Percentiles rank a stretch among this genome's conserved stretches.
Evolutionary conservation across 108 stramenopile species (phyloP).

Genomic region (Nitzschia putrida): DNA sequence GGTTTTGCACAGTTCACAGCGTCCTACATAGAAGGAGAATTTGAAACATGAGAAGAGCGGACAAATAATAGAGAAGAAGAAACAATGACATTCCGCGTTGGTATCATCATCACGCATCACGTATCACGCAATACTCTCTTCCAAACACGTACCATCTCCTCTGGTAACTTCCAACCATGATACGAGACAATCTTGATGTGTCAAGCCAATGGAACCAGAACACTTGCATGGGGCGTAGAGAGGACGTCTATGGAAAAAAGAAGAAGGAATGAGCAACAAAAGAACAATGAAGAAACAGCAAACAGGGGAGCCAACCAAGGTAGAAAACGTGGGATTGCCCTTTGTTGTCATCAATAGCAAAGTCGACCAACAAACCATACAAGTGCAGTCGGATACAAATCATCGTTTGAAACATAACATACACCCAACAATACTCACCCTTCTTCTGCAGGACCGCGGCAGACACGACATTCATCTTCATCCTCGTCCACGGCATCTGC

Average conservation of each 20-base stretch:
- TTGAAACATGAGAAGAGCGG: constrained; percentile 1
- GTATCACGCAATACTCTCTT: too few relatives aligned
- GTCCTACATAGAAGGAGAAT: constrained; percentile 27
- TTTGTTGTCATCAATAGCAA: background rate
- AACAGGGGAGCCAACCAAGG: background rate
- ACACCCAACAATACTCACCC: constrained; percentile 71
- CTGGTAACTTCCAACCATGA: constrained; percentile 84
- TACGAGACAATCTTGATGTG: constrained; percentile 90
- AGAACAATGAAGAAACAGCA: constrained; percentile 4
- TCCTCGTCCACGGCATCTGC: constrained; percentile 49
- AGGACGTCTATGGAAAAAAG: constrained; percentile 51
- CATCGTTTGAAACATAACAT: background rate
- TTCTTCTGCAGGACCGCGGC: constrained; percentile 86
- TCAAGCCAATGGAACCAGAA: constrained; percentile 86
- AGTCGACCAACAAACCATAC: background rate
- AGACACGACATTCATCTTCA: constrained; percentile 87
- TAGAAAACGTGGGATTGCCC: background rate
- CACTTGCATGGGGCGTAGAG: constrained; percentile 87
- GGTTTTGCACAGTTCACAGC: constrained; percentile 84
- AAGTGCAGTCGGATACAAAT: background rate
- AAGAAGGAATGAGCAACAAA: background rate
- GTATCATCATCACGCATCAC: background rate
- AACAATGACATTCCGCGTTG: background rate
- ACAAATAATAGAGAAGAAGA: too few relatives aligned
- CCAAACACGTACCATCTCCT: constrained; percentile 57